Conservation (phyloP, 139 green algal genomes). For the Haematococcus lacustris region DNA sequence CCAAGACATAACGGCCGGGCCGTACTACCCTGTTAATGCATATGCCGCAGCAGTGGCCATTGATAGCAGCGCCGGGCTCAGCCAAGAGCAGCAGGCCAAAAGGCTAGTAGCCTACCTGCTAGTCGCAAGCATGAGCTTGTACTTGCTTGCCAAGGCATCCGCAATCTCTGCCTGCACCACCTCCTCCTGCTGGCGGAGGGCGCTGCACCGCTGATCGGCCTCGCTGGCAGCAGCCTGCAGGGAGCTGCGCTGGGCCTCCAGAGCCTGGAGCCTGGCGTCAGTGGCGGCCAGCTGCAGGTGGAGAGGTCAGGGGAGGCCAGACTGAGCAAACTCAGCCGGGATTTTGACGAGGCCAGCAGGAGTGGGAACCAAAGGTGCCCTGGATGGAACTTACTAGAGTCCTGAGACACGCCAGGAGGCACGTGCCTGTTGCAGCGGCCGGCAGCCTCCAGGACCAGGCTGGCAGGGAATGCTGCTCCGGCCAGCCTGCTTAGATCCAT, state of each 20-base stretch:
- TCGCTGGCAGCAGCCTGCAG: constrained; percentile 13
- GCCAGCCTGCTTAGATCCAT: neutral
- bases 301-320: neutral
- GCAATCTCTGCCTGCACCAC: constrained; percentile 25
- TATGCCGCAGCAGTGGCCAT: neutral
- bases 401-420: neutral
- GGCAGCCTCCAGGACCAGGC: neutral
- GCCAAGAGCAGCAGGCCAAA: neutral
- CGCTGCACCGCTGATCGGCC: constrained; percentile 14
- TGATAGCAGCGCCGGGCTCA: neutral
- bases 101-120: neutral
- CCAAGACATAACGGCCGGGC: neutral
- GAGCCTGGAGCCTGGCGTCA: constrained; percentile 33
- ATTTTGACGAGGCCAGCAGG: neutral
- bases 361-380: neutral
- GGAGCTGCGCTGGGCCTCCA: constrained; percentile 25
- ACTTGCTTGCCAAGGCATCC: constrained; percentile 17
- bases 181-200: constrained; percentile 31
- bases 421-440: neutral
- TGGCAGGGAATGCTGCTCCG: neutral
- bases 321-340: neutral
- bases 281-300: constrained; percentile 20
- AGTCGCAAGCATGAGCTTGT: constrained; percentile 39
- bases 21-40: constrained; percentile 1
- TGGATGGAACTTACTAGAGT: neutral